Base-by-base conservation (phyloP, 768 basidiomycete genomes). In the Suillus discolor region DNA sequence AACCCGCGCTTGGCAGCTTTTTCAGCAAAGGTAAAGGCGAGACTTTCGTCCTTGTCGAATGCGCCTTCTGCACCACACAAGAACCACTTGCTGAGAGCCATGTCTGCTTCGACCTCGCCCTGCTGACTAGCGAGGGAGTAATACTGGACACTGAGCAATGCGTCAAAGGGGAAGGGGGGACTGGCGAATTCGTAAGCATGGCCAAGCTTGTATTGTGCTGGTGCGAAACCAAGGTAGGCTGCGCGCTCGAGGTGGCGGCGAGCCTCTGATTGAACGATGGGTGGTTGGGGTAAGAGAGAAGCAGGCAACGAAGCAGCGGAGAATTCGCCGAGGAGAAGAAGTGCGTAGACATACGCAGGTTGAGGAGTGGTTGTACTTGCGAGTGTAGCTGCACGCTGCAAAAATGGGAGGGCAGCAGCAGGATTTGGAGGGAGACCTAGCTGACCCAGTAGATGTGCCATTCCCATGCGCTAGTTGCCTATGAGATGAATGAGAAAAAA, bases 51-150 rank as follows among this genome's bases (percentile, higher is more conserved):
- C 77, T 95, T 94, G 45, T 93, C 92, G 70, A 97, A 96, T 16
- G 81, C 79, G 9, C 85, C 85, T 42, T 84, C 83, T 0, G 89
- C 88, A 4, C 96, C 96, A 73, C 95, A 96, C 59, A 99, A 79
- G 81, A 97, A 98, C 96, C 97, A 99, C 78, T 97, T 98, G 76
- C 88, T 90, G 62, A 98, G 84, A 3, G 95, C 96, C 95, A 98
- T 96, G 74, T 99, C 95, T 0, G 97, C 97, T 75, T 98, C 96
- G 28, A 85, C 83, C 76, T 97, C 94, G 41, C 93, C 93, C 66
- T 91, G 87, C 77, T 96, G 90, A 64, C 88, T 90, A 0, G 93
- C 94, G 15, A 92, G 80, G 9, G 82, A 83, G 77, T 98, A 98
- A 74, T 94, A 98, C 74, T 96, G 93, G 25, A 99, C 95, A 62